Evolutionary conservation across 257 asterid species (phyloP).

Genomic region (Rauvolfia tetraphylla): DNA sequence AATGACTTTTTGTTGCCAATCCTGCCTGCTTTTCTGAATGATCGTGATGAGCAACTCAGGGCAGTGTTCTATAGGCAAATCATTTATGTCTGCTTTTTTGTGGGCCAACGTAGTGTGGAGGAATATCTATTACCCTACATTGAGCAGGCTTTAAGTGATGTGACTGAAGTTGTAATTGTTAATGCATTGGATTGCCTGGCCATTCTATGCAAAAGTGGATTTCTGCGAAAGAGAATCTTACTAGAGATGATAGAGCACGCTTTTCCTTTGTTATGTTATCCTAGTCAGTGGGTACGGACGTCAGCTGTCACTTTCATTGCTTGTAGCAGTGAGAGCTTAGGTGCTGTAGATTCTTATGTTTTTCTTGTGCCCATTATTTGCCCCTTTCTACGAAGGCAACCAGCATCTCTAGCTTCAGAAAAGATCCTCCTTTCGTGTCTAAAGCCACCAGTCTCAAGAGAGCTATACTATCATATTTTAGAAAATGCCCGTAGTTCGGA

Average conservation of each 20-base stretch:
- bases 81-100: slow-evolving; percentile 80
- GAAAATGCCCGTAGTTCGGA: slow-evolving; percentile 86
- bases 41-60: slow-evolving; percentile 96
- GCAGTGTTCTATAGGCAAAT: slow-evolving; percentile 95
- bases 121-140: slow-evolving; percentile 95
- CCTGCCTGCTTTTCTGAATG: slow-evolving; percentile 98
- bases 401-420: slow-evolving; percentile 91
- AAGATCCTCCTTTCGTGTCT: slow-evolving; percentile 76
- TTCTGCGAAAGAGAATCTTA: slow-evolving; percentile 75
- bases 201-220: slow-evolving; percentile 81
- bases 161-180: slow-evolving; percentile 79
- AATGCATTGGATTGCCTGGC: slow-evolving; percentile 93
- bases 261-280: slow-evolving; percentile 82
- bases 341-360: slow-evolving; percentile 97
- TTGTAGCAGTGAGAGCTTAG: slow-evolving; percentile 84
- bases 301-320: slow-evolving; percentile 76
- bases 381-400: slow-evolving; percentile 88
- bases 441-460: slow-evolving; percentile 82
- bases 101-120: slow-evolving; percentile 97
- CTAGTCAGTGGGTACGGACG: slow-evolving; percentile 93
- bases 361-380: slow-evolving; percentile 88
- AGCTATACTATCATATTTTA: slow-evolving; percentile 63
- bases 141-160: slow-evolving; percentile 92
- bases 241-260: slow-evolving; percentile 95
- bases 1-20: slow-evolving; percentile 91